Evolutionary conservation across 2,329 filamentous ascomycete genomes (phyloP).

Genomic region (Monilinia laxa): DNA sequence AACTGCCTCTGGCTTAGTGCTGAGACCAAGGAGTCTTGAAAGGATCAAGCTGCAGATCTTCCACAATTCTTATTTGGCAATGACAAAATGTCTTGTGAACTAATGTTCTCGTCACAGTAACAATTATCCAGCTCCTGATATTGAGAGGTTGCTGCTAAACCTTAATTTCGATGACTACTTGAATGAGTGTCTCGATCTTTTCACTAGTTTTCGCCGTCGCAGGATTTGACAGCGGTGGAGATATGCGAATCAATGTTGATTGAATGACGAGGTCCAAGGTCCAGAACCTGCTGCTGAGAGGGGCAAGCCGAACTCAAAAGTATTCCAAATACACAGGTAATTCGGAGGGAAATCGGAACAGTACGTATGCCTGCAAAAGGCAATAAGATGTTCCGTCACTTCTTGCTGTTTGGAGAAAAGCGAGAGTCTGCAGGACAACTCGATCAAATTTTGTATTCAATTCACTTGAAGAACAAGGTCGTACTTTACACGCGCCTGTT

Average conservation of each 20-base stretch:
- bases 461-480: neutral
- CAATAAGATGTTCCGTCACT: neutral
- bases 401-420: neutral
- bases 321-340: neutral
- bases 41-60: slow-evolving; percentile 15
- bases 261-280: neutral
- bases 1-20: neutral
- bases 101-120: slow-evolving; percentile 1
- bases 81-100: neutral
- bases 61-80: slow-evolving; percentile 1
- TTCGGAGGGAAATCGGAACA: neutral
- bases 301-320: neutral
- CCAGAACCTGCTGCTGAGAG: slow-evolving; percentile 4
- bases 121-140: neutral
- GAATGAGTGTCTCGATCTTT: neutral
- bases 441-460: slow-evolving; percentile 2
- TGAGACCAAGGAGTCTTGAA: neutral
- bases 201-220: neutral
- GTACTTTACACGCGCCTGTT: slow-evolving; percentile 1
- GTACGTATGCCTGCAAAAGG: neutral
- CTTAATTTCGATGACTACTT: neutral
- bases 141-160: neutral
- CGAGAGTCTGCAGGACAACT: neutral
- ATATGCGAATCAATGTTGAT: neutral
- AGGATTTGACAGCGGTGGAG: neutral